Percentiles rank a stretch among this genome's conserved stretches.
phyloP scores from a whole-genome alignment of 257 asterid species.

The Schizonepeta tenuifolia region DNA sequence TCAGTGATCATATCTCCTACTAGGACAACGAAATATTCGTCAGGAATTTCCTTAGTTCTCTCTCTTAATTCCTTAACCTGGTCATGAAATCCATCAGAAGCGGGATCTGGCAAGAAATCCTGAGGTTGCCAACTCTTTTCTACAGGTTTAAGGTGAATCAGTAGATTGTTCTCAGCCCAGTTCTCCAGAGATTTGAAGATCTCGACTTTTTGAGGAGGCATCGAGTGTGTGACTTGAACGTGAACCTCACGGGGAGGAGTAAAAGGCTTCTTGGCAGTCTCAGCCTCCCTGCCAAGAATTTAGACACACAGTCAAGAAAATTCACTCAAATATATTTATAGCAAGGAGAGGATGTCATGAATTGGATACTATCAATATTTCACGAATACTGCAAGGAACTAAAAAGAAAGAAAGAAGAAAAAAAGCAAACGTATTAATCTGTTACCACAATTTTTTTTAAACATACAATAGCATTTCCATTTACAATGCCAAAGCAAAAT shows the following conservation, averaged over 20 bases:
- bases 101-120: conserved; percentile 84
- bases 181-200: conserved; percentile 65
- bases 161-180: conserved; percentile 71
- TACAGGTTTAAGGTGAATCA: conserved; percentile 74
- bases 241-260: conserved; percentile 69
- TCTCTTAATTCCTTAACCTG: conserved; percentile 71
- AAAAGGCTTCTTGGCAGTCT: conserved; percentile 58
- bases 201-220: conserved; percentile 80
- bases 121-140: conserved; percentile 94
- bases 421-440: background rate
- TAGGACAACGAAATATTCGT: conserved; percentile 73
- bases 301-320: background rate
- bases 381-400: too few species aligned
- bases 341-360: background rate
- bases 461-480: background rate
- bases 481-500: background rate
- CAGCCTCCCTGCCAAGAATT: conserved; percentile 47
- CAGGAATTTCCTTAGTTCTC: conserved; percentile 76
- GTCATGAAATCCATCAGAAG: conserved; percentile 75
- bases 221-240: conserved; percentile 78
- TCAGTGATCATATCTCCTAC: conserved; percentile 92
- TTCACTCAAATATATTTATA: background rate
- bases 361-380: background rate
- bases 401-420: too few species aligned
- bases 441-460: too few species aligned